Conservation (phyloP, 2,329 filamentous ascomycete genomes). For the Fusarium sp. region DNA sequence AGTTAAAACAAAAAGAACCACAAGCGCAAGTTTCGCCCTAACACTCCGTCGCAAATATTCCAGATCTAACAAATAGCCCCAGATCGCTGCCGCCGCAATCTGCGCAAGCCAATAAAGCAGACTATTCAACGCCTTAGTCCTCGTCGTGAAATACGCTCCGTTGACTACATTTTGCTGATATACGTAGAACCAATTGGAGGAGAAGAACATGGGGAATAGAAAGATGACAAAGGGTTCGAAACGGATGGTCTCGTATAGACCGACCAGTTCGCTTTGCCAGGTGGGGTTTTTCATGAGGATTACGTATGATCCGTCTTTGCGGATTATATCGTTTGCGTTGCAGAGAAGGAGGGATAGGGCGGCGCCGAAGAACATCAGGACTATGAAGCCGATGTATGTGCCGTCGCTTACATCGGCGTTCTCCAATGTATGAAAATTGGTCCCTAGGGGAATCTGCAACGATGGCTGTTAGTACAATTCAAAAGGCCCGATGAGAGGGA, state of each 20-base stretch:
- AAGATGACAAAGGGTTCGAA: conserved; percentile 75
- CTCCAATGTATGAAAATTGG: conserved; percentile 28
- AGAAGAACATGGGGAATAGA: conserved; percentile 84
- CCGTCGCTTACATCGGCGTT: conserved; percentile 69
- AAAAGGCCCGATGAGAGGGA: no score
- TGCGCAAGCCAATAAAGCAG: conserved; percentile 78
- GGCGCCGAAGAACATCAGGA: conserved; percentile 80
- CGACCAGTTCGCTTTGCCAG: conserved; percentile 81
- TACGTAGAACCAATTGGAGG: conserved; percentile 85
- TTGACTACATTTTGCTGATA: conserved; percentile 83
- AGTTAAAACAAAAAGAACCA: conserved; percentile 73
- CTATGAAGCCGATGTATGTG: conserved; percentile 86
- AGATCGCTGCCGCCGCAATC: conserved; percentile 77
- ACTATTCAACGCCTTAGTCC: conserved; percentile 77
- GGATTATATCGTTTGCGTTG: conserved; percentile 77
- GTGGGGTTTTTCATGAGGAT: conserved; percentile 92
- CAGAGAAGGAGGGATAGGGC: conserved; percentile 74
- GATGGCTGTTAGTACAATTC: neutral
- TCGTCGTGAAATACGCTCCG: conserved; percentile 74
- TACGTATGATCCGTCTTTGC: conserved; percentile 80
- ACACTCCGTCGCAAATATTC: conserved; percentile 68
- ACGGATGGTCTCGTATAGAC: conserved; percentile 77
- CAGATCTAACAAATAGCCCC: conserved; percentile 77
- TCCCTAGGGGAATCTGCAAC: conserved; percentile 56
- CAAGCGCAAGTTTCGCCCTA: conserved; percentile 74